These are phyloP conservation scores for Pseudogymnoascus sp. DNA, from an alignment of 2,329 filamentous ascomycete genomes.

Conservation along the genomic window DNA sequence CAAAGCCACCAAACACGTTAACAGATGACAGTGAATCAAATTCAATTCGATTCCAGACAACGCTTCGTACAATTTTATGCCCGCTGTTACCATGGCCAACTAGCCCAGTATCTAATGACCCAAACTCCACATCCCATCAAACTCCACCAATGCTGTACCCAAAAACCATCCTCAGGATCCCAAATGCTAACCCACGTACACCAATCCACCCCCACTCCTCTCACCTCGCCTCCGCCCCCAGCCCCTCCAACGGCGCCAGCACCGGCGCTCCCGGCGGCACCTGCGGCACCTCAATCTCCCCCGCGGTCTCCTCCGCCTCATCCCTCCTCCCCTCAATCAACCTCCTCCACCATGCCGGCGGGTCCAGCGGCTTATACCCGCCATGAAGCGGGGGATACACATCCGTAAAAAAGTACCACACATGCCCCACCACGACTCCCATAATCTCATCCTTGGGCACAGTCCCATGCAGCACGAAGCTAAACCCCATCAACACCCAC, in stretches of 20 bases:
- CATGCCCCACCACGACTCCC: slow-evolving; percentile 86
- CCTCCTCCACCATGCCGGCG: slow-evolving; percentile 75
- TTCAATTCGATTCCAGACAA: not conserved
- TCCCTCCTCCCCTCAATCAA: not conserved
- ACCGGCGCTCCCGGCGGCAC: not conserved
- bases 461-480: slow-evolving; percentile 78
- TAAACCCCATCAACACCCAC: slow-evolving; percentile 92
- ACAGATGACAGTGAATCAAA: not conserved
- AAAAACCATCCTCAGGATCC: not conserved
- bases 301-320: not conserved
- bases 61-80: not conserved
- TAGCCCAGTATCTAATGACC: not conserved
- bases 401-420: slow-evolving; percentile 98
- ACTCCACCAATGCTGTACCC: not conserved
- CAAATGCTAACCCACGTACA: slow-evolving; percentile 2
- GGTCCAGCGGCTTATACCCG: slow-evolving; percentile 77
- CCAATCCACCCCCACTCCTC: not conserved
- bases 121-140: not conserved
- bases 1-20: not conserved
- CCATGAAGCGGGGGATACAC: slow-evolving; percentile 89
- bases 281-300: not conserved
- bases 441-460: slow-evolving; percentile 95
- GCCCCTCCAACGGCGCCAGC: not conserved
- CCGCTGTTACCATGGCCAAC: not conserved
- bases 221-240: not conserved